Conservation (phyloP, 331 rosid genomes). For the Malus hybrid region DNA sequence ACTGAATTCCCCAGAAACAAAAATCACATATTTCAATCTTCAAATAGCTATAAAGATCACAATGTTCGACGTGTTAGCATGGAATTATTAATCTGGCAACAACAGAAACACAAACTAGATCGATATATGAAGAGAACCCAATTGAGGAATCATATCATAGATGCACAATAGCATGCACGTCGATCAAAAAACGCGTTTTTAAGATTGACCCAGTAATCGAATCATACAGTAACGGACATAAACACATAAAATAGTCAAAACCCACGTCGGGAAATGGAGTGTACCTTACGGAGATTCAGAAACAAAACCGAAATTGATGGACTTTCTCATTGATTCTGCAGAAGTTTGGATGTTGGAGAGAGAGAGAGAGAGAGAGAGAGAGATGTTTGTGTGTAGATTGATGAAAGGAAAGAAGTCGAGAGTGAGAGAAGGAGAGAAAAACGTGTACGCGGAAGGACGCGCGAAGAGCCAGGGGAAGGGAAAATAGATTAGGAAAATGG, state of each 20-base stretch:
- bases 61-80: slow-evolving; percentile 5
- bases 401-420: background rate
- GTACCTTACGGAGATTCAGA: slow-evolving; percentile 40
- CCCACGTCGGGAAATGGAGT: slow-evolving; percentile 8
- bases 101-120: slow-evolving; percentile 6
- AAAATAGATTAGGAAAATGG: background rate
- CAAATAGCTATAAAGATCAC: background rate
- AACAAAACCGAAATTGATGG: slow-evolving; percentile 12
- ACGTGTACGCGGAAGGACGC: slow-evolving; percentile 52
- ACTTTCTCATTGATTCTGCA: slow-evolving; percentile 10
- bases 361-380: background rate
- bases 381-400: background rate
- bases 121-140: slow-evolving; percentile 5
- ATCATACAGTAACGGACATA: background rate
- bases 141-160: slow-evolving; percentile 11
- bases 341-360: background rate
- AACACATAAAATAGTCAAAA: background rate
- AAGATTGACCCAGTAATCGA: slow-evolving; percentile 19
- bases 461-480: slow-evolving; percentile 55
- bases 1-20: slow-evolving; percentile 20
- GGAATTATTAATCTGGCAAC: background rate
- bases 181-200: slow-evolving; percentile 3
- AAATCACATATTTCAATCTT: background rate
- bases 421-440: slow-evolving; percentile 16
- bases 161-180: slow-evolving; percentile 15